These are phyloP conservation scores for Pseudoscleropodium purum DNA, from an alignment of 225 moss, liverwort and hornwort genomes.

Conservation along the genomic window DNA sequence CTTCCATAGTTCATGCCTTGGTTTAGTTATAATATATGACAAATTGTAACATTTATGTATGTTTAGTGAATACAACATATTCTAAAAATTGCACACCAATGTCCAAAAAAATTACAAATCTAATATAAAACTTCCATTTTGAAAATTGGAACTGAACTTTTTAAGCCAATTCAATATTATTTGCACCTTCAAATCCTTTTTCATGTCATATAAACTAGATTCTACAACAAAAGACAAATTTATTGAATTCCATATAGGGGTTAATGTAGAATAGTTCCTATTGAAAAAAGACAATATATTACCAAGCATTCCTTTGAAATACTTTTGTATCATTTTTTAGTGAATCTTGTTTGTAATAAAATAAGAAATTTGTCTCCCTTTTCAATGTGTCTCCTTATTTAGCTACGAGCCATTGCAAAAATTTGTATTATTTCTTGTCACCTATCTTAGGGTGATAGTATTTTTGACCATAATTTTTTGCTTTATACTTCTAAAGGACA, in stretches of 20 bases:
- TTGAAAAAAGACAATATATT: background rate
- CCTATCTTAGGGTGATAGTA: background rate
- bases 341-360: background rate
- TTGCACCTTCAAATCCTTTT: background rate
- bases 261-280: background rate
- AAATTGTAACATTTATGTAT: background rate
- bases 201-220: background rate
- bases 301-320: background rate
- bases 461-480: too few species aligned
- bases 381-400: background rate
- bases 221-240: background rate
- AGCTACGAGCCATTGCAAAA: background rate
- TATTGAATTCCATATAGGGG: background rate
- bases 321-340: background rate
- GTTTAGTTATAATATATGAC: background rate
- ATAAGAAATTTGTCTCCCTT: background rate
- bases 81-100: too few species aligned
- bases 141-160: too few species aligned
- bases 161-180: background rate
- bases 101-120: background rate
- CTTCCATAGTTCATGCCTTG: background rate
- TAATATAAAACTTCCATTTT: background rate
- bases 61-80: background rate
- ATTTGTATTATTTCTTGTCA: background rate
- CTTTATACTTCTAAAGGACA: too few species aligned